Conservation (phyloP, 2,329 filamentous ascomycete species). For the Trichoderma harzianum region DNA sequence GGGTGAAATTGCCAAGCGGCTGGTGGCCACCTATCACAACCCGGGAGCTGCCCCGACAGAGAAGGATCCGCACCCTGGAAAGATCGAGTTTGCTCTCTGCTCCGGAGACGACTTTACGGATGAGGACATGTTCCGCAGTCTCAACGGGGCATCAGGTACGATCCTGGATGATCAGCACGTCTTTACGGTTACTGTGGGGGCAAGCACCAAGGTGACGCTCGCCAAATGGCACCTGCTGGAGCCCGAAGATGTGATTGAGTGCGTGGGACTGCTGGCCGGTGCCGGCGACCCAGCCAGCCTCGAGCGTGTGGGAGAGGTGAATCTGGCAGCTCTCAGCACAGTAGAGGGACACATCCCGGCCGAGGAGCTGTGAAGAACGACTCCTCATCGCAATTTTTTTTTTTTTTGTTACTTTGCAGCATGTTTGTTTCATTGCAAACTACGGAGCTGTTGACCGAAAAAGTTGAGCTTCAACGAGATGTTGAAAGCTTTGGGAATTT, state of each 20-base stretch:
- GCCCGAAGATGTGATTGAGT: slow-evolving; percentile 80
- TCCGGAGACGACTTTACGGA: slow-evolving; percentile 95
- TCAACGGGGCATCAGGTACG: slow-evolving; percentile 57
- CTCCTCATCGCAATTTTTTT: not conserved
- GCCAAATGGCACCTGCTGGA: slow-evolving; percentile 89
- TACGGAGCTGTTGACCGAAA: not conserved
- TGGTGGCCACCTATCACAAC: slow-evolving; percentile 70
- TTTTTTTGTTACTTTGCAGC: not conserved
- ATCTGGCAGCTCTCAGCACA: slow-evolving; percentile 52
- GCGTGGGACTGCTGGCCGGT: slow-evolving; percentile 53
- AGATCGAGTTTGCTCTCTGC: slow-evolving; percentile 84
- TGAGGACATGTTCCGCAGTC: slow-evolving; percentile 90
- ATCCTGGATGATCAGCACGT: slow-evolving; percentile 60
- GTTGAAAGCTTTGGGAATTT: slow-evolving; percentile 1
- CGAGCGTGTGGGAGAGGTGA: slow-evolving; percentile 48
- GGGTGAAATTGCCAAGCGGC: slow-evolving; percentile 84
- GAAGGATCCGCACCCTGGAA: slow-evolving; percentile 42
- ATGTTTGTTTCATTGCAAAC: not conserved
- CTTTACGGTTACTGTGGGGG: slow-evolving; percentile 88
- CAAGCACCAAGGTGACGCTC: slow-evolving; percentile 86
- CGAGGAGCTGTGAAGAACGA: slow-evolving; percentile 18
- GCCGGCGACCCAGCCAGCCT: slow-evolving; percentile 39
- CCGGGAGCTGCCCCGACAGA: slow-evolving; percentile 44
- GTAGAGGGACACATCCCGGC: slow-evolving; percentile 52
- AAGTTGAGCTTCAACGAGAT: not conserved